phyloP scores from a whole-genome alignment of 2,329 filamentous ascomycete genomes.

The Diplodia sapinea region DNA sequence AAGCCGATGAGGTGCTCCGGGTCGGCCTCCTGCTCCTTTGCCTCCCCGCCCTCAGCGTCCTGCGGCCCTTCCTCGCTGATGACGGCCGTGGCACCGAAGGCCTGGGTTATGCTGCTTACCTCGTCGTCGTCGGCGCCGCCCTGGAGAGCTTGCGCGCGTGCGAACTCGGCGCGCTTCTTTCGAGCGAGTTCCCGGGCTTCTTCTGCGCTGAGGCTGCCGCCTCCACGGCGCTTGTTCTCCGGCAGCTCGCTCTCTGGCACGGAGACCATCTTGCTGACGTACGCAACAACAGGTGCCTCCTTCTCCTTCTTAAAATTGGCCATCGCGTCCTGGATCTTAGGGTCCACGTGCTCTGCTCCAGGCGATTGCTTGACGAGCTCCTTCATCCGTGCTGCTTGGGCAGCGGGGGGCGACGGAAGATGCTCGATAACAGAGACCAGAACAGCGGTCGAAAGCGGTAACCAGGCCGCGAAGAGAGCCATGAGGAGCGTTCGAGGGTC shows the following conservation, averaged over 20 bases:
- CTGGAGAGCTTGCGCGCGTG: slow-evolving; percentile 72
- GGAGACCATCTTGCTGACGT: slow-evolving; percentile 98
- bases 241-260: slow-evolving; percentile 90
- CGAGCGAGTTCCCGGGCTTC: slow-evolving; percentile 88
- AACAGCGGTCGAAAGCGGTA: slow-evolving; percentile 89
- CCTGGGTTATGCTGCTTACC: slow-evolving; percentile 54
- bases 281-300: slow-evolving; percentile 83
- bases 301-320: slow-evolving; percentile 73
- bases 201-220: slow-evolving; percentile 75
- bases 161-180: slow-evolving; percentile 87
- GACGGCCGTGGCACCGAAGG: slow-evolving; percentile 63
- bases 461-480: slow-evolving; percentile 85
- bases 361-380: slow-evolving; percentile 80
- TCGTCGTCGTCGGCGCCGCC: slow-evolving; percentile 55
- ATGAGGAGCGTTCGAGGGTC: slow-evolving; percentile 85
- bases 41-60: slow-evolving; percentile 46
- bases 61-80: slow-evolving; percentile 60
- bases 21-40: slow-evolving; percentile 59
- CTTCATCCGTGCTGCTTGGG: slow-evolving; percentile 81
- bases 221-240: slow-evolving; percentile 75
- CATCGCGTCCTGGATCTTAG: slow-evolving; percentile 78
- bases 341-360: slow-evolving; percentile 72
- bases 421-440: slow-evolving; percentile 94
- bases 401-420: slow-evolving; percentile 79
- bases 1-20: slow-evolving; percentile 93